Conservation (phyloP, 129 eudicot species). For the Tagetes patula region DNA sequence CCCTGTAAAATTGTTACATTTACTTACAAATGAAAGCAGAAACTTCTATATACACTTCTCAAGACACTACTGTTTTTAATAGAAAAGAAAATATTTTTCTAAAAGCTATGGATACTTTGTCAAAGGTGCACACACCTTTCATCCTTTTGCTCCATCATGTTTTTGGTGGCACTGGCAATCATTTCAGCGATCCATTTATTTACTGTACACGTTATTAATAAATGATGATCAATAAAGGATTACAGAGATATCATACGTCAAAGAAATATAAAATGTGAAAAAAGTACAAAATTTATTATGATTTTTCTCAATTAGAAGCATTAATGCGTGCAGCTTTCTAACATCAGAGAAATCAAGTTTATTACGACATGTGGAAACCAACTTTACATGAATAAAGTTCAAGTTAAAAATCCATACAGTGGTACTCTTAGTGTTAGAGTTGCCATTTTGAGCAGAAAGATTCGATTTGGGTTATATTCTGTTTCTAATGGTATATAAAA, state of each 20-base stretch:
- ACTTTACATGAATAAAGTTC: background rate
- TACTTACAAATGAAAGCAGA: background rate
- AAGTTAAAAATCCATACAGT: background rate
- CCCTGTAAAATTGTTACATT: constrained; percentile 51
- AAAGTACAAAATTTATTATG: constrained; percentile 2
- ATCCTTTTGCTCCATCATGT: constrained; percentile 97
- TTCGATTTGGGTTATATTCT: background rate
- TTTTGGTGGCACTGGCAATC: constrained; percentile 81
- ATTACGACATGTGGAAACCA: constrained; percentile 8
- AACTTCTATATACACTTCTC: background rate
- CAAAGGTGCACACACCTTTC: constrained; percentile 55
- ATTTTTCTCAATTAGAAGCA: constrained; percentile 7
- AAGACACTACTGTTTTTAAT: background rate
- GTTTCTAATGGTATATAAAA: background rate
- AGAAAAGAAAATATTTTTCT: constrained; percentile 5
- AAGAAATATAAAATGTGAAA: constrained; percentile 11
- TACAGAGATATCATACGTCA: constrained; percentile 21
- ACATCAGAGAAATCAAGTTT: background rate
- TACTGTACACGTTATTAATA: constrained; percentile 37
- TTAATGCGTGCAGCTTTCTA: background rate
- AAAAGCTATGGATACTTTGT: constrained; percentile 11
- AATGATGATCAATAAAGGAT: background rate
- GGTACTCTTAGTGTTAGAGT: background rate
- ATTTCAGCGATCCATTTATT: constrained; percentile 92
- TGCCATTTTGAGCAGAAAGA: background rate